Base-by-base conservation (phyloP, 257 asterid genomes). In the Salvia rosmarinus region DNA sequence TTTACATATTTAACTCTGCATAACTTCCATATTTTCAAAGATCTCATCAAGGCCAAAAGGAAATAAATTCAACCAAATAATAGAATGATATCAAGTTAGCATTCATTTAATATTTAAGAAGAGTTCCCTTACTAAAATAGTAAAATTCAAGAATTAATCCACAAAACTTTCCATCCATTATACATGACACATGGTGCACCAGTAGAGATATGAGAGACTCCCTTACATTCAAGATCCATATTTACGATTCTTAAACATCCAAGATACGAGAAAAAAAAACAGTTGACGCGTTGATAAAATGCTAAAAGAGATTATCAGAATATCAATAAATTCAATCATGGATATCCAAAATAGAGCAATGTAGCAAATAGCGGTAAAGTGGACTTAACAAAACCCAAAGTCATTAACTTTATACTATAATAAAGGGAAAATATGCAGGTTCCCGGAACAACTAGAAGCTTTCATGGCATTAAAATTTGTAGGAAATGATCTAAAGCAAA, bases 261-360 rank as follows among this genome's bases (percentile, higher is more conserved):
- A 57, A 61, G 58, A 80, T 42, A 59, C 12, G 3, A 62, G 70
- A 71, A 46, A 28, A 13, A 7, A 7, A 68, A 56, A 16, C 52
- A 46, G 71, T 60, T 46, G 56, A 52, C 58, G 57, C 1, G 9
- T 20, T 54, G 55, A 73, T n/a, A 43, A 42, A 56, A 51, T n/a
- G 25, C 37, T 6, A 58, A 42, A 73, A 71, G 60, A 73, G 60
- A 54, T 51, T 71, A 77, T 64, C 80, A 78, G 72, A 74, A 73
- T 75, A 81, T 73, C 68, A 83, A 75, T 83, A 80, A 85, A 81
- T 86, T 76, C 82, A 79, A 86, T 75, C 61, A 57, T 35, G 73
- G 71, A 70, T 67, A 49, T 87, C 79, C 85, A 81, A 84, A 77
- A 77, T 63, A 78, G 17, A 71, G 68, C 44, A 61, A 67, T 71